phyloP scores from a whole-genome alignment of 345 rosid genomes.

The Salix udensis region DNA sequence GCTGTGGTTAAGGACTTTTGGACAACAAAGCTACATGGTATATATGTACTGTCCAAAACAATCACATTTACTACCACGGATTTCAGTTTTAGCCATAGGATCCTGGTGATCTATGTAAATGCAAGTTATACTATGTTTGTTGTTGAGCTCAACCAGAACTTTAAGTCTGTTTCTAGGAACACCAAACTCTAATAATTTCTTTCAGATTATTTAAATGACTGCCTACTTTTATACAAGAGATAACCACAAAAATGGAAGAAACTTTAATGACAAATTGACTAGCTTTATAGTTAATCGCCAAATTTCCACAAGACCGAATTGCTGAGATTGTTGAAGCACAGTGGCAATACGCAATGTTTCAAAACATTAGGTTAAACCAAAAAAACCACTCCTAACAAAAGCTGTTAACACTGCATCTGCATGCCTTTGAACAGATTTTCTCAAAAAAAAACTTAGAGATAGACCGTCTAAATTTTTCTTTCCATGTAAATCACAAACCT shows the following conservation, averaged over 20 bases:
- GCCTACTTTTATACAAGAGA: not conserved
- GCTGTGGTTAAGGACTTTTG: not conserved
- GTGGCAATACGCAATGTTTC: not conserved
- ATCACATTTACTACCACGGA: not conserved
- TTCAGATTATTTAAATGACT: not conserved
- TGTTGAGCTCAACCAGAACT: not conserved
- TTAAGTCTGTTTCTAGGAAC: not conserved
- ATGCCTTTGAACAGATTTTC: not conserved
- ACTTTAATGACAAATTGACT: not conserved
- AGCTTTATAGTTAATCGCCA: not conserved
- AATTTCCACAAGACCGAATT: not conserved
- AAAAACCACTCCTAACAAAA: not conserved
- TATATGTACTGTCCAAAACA: not conserved
- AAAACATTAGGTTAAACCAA: not conserved
- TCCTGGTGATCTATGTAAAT: not conserved
- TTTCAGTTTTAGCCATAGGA: not conserved
- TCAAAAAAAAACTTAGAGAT: not conserved
- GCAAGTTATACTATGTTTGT: not conserved
- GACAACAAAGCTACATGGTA: not conserved
- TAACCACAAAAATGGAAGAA: not conserved
- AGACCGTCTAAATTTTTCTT: not conserved
- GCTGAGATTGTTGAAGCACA: not conserved
- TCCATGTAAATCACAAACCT: slow-evolving; percentile 1
- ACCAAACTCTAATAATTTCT: not conserved
- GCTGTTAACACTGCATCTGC: too few species aligned